Conservation (phyloP, 176 grass and related monocot species). For the Panicum miliaceum region DNA sequence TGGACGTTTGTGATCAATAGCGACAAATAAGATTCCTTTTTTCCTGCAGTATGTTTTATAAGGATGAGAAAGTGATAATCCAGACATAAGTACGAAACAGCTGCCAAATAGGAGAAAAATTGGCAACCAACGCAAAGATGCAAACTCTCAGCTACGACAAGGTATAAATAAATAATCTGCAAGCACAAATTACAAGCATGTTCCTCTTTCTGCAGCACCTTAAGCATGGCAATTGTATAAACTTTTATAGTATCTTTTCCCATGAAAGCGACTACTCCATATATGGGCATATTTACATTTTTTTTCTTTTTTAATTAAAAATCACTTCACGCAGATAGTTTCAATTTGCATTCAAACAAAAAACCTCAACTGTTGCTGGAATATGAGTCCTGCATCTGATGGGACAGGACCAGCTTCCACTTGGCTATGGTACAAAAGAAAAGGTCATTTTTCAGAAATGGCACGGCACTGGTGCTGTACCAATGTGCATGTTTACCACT, state of each 20-base stretch:
- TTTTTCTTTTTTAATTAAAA: background rate
- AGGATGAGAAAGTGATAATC: conserved; percentile 37
- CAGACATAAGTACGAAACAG: background rate
- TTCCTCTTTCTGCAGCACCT: background rate
- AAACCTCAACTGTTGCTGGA: background rate
- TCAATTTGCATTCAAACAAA: conserved; percentile 12
- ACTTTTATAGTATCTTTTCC: background rate
- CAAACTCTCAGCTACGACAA: background rate
- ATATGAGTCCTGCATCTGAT: background rate
- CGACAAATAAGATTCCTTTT: conserved; percentile 92
- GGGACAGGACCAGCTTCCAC: background rate
- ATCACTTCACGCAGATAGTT: background rate
- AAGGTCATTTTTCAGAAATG: conserved; percentile 9
- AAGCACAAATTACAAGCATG: conserved; percentile 1
- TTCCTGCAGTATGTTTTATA: conserved; percentile 63
- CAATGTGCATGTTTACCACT: conserved; percentile 16
- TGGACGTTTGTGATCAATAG: conserved; percentile 74
- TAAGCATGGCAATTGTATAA: background rate
- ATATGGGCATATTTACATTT: background rate
- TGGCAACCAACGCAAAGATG: conserved; percentile 10
- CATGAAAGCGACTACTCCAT: background rate
- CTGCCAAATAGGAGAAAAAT: conserved; percentile 14
- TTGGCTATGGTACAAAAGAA: background rate
- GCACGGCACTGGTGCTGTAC: conserved; percentile 3
- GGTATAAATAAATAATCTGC: background rate